Conservation (phyloP, 495 filamentous ascomycete genomes). For the Penicillium ochrochloron region DNA sequence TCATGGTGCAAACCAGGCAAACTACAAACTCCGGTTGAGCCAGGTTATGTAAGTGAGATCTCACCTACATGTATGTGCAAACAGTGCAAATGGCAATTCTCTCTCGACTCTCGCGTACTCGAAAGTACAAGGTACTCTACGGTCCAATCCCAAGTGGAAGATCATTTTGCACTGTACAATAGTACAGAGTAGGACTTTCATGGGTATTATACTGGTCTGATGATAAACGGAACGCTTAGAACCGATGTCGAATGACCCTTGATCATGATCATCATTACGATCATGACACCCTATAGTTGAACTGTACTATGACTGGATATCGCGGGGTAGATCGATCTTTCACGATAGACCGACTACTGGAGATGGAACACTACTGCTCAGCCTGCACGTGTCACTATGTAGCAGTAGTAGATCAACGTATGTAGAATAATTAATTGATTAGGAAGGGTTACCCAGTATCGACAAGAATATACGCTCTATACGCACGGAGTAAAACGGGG, state of each 20-base stretch:
- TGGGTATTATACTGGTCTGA: not conserved
- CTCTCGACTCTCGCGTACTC: not conserved
- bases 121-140: slow-evolving; percentile 17
- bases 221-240: not conserved
- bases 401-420: too few species aligned
- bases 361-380: too few species aligned
- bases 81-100: slow-evolving; percentile 13
- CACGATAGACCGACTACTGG: too few species aligned
- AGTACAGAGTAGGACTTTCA: not conserved
- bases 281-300: not conserved
- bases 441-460: too few species aligned
- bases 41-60: slow-evolving; percentile 3
- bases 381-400: too few species aligned
- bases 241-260: not conserved
- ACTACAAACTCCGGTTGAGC: not conserved
- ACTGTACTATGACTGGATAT: not conserved
- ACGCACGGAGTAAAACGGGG: too few species aligned
- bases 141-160: slow-evolving; percentile 7
- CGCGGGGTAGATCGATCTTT: not conserved
- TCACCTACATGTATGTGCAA: too few species aligned
- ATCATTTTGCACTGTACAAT: not conserved
- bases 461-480: too few species aligned
- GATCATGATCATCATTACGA: not conserved
- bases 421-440: too few species aligned
- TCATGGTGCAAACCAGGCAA: slow-evolving; percentile 27